Evolutionary conservation across 1,284 basidiomycete genomes (phyloP), one percentile per base, ranked within the genome.

Genomic region (Sanguinoderma infundibulare): DNA sequence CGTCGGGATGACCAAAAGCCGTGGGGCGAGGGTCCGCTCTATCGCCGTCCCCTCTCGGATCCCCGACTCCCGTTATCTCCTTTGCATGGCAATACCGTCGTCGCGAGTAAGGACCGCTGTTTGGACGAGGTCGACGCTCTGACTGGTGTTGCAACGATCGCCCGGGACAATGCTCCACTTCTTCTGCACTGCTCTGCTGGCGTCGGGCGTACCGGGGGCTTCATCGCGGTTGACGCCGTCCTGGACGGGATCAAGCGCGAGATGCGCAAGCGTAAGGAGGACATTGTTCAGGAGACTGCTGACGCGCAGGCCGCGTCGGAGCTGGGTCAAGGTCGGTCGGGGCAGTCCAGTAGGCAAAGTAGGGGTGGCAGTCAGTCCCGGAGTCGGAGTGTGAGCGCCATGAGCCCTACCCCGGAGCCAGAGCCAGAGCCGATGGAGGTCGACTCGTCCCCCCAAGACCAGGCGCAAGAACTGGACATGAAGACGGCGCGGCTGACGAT

Each of bases 171-270:
- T 62, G 69, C 73, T 17, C 89, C 90, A 0, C 82, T 92, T 14
- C 71, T 94, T 40, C 73, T 94, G 61, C 89, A 93, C 77, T 96
- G 94, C 72, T 95, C 94, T 20, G 95, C 95, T 0, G 95, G 95
- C 15, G 94, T 97, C 4, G 95, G 95, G 0, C 84, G 95, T 39
- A 98, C 96, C 0, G 95, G 95, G 26, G 93, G 92, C 40, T 98
- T 93, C 74, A 95, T 98, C 71, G 87, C 92, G 12, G 86, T 96
- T 4, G 94, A 96, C 74, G 90, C 95, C 1, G 82, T 96, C 39
- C 78, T 96, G 44, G 94, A 96, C 70, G 90, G 86, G 0, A 78
- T 97, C 2, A 79, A 86, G 62, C 76, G 83, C 40, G 92, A 95
- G 73, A 70, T 90, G 70, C 74, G 77, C 60, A 80, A 74, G 63